Conservation (phyloP, 148 eudicot species). For the Gaultheria prostrata region DNA sequence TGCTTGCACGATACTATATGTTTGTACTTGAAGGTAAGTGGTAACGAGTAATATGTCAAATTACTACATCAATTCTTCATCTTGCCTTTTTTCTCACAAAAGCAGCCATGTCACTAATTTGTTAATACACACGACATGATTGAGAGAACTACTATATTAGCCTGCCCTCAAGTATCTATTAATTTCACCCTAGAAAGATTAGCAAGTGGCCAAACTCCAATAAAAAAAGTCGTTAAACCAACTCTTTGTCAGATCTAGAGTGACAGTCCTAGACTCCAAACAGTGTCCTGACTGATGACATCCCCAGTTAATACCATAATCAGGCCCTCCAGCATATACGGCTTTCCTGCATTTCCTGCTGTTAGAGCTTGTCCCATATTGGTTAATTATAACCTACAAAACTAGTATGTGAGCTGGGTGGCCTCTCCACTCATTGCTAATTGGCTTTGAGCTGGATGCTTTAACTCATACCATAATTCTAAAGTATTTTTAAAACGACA, state of each 20-base stretch:
- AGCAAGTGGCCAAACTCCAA: conserved; percentile 3
- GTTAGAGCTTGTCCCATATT: too few species aligned
- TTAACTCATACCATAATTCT: too few species aligned
- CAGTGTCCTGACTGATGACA: background rate
- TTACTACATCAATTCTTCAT: background rate
- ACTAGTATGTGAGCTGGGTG: too few species aligned
- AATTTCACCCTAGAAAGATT: background rate
- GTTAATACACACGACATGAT: background rate
- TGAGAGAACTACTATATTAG: background rate
- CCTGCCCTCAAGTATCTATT: background rate
- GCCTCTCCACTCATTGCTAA: too few species aligned
- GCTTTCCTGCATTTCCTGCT: background rate
- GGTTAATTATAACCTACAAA: too few species aligned
- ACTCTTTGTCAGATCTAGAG: background rate
- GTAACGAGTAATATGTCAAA: background rate
- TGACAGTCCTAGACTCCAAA: background rate
- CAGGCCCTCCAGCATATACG: background rate
- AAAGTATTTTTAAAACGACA: background rate
- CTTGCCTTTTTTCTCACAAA: background rate
- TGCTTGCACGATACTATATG: background rate
- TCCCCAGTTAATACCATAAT: background rate
- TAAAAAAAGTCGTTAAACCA: background rate
- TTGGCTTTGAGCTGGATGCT: too few species aligned
- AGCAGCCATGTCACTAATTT: background rate
- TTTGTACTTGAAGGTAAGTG: background rate